Base-by-base conservation (phyloP, 257 asterid genomes). In the Penstemon newberryi region DNA sequence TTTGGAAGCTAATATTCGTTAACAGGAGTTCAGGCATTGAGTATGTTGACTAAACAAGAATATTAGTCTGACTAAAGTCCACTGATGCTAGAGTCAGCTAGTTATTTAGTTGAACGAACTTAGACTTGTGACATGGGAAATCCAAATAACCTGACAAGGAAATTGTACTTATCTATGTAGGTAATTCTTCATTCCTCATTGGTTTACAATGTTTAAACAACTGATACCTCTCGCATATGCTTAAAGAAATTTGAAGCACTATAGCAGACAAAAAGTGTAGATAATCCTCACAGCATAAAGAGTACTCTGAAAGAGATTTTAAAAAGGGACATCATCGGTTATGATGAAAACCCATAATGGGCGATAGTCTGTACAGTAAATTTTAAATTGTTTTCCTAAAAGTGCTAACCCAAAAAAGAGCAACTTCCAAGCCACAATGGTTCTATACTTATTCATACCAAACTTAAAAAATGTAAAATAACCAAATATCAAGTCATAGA, bases 401-500 rank as follows among this genome's bases (percentile, higher is more conserved):
- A 0, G 43, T 52, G 56, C 59, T 62, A 50, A 56, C 8, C 7
- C 64, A 67, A 37, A 44, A 3, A 46, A 50, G 56, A n/a, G 4
- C 46, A 67, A 15, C 51, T 44, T 62, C 57, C 43, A 56, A 51
- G 50, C 8, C 15, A 57, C 18, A 53, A 36, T 52, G 61, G 5
- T 39, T 39, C 18, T 73, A 60, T 13, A 56, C 54, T 68, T 37
- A 37, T 52, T 25, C 44, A 3, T 54, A 64, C 63, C 1, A 43
- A 63, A 63, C 53, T 25, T 42, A 56, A 2, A 58, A 70, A 63
- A 46, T 36, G 71, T 42, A 55, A 73, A 9, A 62, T 19, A 37
- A 63, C 6, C 60, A 64, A 69, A 51, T 25, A 69, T 40, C 63
- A 66, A 7, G 58, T 52, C 59, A 57, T 57, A n/a, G 56, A 46